Conservation (phyloP, 805 yeast genomes). For the Isabelozyma heimii region DNA sequence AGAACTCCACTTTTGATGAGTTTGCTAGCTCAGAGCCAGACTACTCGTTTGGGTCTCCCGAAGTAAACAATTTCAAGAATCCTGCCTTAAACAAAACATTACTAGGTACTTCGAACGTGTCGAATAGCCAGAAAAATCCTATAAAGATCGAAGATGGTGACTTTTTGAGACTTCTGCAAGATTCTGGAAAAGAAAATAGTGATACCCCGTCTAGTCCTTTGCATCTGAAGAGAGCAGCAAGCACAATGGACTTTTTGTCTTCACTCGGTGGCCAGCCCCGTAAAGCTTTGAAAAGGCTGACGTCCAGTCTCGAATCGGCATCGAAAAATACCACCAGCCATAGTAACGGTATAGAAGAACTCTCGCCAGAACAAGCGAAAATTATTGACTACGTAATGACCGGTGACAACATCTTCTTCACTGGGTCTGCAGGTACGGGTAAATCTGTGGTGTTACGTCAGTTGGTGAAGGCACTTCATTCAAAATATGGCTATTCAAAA, state of each 20-base stretch:
- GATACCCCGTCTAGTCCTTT: neutral
- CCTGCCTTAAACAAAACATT: conserved; percentile 13
- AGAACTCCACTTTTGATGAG: conserved; percentile 20
- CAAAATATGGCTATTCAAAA: conserved; percentile 37
- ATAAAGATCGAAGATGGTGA: conserved; percentile 2
- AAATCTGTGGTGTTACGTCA: conserved; percentile 68
- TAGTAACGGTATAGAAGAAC: neutral
- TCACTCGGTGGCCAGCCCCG: conserved; percentile 16
- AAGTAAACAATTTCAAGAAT: conserved; percentile 34
- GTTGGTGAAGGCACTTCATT: conserved; percentile 53
- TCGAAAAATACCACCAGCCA: neutral
- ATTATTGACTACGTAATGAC: conserved; percentile 38
- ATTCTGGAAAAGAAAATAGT: conserved; percentile 4
- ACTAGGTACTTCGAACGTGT: conserved; percentile 7
- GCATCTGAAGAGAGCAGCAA: neutral
- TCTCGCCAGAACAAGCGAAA: conserved; percentile 41
- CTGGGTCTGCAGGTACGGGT: conserved; percentile 90
- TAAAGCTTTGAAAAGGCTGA: conserved; percentile 13
- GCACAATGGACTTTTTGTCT: conserved; percentile 16
- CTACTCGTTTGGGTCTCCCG: conserved; percentile 38
- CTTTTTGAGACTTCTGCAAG: conserved; percentile 11
- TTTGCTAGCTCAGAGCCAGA: conserved; percentile 20
- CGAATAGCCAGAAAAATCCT: neutral
- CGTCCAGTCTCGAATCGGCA: neutral
- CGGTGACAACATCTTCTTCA: conserved; percentile 60